These are phyloP conservation scores for Actinomortierella ambigua DNA, from an alignment of 371 early-diverging fungal species.

Conservation along the genomic window DNA sequence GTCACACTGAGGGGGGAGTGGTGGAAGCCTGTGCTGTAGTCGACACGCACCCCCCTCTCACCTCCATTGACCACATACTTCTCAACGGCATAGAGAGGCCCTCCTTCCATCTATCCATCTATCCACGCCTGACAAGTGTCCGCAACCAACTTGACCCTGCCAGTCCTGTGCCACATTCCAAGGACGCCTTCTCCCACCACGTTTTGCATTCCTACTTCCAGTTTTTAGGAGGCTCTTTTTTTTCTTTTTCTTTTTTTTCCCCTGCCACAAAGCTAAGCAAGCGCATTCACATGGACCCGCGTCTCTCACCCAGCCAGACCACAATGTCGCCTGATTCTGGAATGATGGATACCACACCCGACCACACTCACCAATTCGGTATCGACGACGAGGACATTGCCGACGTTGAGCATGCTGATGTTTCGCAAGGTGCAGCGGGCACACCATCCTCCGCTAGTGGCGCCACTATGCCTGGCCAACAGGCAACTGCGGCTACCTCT, in stretches of 20 bases:
- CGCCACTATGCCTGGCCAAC: constrained; percentile 14
- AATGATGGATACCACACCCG: constrained; percentile 34
- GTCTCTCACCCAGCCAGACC: constrained; percentile 30
- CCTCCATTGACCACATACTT: too few species aligned
- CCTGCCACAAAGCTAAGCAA: not conserved
- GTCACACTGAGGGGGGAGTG: too few species aligned
- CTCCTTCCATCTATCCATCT: too few species aligned
- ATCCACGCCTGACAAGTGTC: too few species aligned
- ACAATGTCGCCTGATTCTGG: constrained; percentile 23
- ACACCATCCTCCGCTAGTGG: constrained; percentile 37
- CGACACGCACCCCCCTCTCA: too few species aligned
- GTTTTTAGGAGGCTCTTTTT: not conserved
- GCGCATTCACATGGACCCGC: constrained; percentile 30
- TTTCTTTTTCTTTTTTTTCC: not conserved
- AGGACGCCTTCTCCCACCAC: too few species aligned
- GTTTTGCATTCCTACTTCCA: constrained; percentile 1
- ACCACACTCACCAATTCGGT: constrained; percentile 1
- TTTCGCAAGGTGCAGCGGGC: constrained; percentile 14
- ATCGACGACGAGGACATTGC: constrained; percentile 32
- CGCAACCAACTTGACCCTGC: too few species aligned
- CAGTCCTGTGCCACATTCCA: too few species aligned
- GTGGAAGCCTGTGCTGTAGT: too few species aligned
- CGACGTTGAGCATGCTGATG: constrained; percentile 8
- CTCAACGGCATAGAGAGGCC: too few species aligned
- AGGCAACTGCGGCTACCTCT: not conserved